Evolutionary conservation across 208 protist species (phyloP).

Genomic region (Tritrichomonas musculus): DNA sequence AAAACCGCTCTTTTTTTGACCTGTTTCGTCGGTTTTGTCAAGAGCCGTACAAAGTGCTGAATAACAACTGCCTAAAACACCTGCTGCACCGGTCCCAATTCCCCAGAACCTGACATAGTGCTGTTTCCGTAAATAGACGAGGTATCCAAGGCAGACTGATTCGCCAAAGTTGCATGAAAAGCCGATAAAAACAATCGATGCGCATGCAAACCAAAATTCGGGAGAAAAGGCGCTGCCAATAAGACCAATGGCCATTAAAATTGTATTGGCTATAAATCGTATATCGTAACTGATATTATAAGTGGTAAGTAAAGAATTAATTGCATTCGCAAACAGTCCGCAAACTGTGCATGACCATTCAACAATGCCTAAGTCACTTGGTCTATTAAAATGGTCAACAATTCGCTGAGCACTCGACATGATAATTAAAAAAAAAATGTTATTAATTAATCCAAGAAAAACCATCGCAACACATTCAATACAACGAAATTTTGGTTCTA

Average conservation of each 20-base stretch:
- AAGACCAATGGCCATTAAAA: not conserved
- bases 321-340: not conserved
- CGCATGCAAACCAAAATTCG: not conserved
- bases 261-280: not conserved
- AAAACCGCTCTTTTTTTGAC: too few relatives aligned
- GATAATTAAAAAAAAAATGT: not conserved
- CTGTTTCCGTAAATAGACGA: not conserved
- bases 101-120: not conserved
- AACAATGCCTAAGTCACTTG: not conserved
- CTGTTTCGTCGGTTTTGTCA: too few relatives aligned
- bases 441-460: not conserved
- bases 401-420: conserved; percentile 15
- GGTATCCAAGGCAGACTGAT: not conserved
- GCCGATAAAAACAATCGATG: not conserved
- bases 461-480: not conserved
- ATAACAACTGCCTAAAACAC: not conserved
- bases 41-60: not conserved
- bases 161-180: conserved; percentile 30
- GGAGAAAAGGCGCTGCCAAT: not conserved
- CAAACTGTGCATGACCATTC: not conserved
- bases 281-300: not conserved
- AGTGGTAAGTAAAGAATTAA: not conserved
- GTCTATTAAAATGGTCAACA: not conserved
- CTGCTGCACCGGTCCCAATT: not conserved
- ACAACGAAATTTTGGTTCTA: not conserved